A percentile compares a stretch with the other conserved stretches of the same genome.
phyloP scores from a whole-genome alignment of 2,329 filamentous ascomycete species.

The Oidium heveae region DNA sequence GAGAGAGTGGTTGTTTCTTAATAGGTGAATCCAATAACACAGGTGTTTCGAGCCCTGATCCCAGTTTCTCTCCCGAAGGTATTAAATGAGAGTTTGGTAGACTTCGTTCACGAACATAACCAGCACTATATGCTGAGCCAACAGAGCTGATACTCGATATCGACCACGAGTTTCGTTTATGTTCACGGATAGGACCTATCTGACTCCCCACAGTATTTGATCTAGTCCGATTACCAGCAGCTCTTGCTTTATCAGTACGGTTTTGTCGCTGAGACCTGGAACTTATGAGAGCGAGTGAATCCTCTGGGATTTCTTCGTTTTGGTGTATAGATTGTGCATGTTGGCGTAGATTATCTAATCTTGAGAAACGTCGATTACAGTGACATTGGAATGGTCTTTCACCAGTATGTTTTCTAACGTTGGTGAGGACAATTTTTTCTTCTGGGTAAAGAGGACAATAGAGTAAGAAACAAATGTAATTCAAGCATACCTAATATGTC shows the following conservation, averaged over 20 bases:
- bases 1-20: conserved; percentile 39
- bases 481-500: conserved; percentile 54
- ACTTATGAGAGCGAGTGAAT: conserved; percentile 78
- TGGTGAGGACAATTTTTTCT: conserved; percentile 8
- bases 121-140: conserved; percentile 22
- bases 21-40: conserved; percentile 24
- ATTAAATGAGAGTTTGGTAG: conserved; percentile 65
- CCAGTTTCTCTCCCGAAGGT: not conserved
- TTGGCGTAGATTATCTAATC: conserved; percentile 82
- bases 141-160: conserved; percentile 67
- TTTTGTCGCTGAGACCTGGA: conserved; percentile 84
- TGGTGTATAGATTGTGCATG: conserved; percentile 95
- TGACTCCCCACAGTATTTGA: conserved; percentile 55
- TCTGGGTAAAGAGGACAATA: too few species aligned
- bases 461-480: conserved; percentile 3
- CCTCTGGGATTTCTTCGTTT: conserved; percentile 85
- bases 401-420: conserved; percentile 69
- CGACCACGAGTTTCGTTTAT: conserved; percentile 60
- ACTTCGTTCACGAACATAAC: conserved; percentile 35
- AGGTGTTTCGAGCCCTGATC: conserved; percentile 43
- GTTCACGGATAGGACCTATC: conserved; percentile 45
- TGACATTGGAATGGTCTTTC: conserved; percentile 94
- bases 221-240: conserved; percentile 44
- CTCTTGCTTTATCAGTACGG: conserved; percentile 59
- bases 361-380: conserved; percentile 76